Evolutionary conservation across 306 rosid species (phyloP), one percentile per base, ranked within the genome.

Genomic region (Cucurbita ficifolia): DNA sequence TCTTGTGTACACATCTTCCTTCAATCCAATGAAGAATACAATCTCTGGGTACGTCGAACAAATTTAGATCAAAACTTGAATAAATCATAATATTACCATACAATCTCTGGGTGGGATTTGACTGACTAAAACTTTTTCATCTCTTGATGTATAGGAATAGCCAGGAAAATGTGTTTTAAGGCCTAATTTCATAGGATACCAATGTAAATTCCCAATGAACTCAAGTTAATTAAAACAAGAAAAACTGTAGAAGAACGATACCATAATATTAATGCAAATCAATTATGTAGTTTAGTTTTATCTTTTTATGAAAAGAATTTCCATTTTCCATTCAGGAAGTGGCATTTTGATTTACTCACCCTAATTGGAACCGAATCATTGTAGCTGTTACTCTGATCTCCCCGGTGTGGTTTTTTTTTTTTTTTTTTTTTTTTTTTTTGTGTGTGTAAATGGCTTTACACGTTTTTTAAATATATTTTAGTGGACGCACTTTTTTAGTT

Each of bases 21-120:
- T 94, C 85, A 94, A 90, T 76, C 99, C 97, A 24, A 86, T 94
- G 99, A 94, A 88, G 92, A 94, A 94, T 74, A 89, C 95, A 12
- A 86, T 94, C 79, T 94, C 97, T 53, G 99, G 99, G 99, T 94
- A 89, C 43, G 84, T 77, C 72, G 11, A 49, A 14, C 75, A 48
- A 36, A 77, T 55, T 77, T 81, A 72, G 57, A 53, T 76, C 63
- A 72, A 29, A 43, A 13, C 40, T 45, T 7, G 8, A 38, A 81
- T 13, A 11, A 35, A 38, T 59, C 40, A 63, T 78, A 65, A 43
- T 65, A 19, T 45, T 18, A 65, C 1, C 35, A 43, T 65, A 38
- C 53, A n/a, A n/a, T n/a, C 35, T 35, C 4, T 39, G 5, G 17
- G 13, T 35, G 48, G 3, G 13, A 35, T 61, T 38, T 38, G 22